Base-by-base conservation (phyloP, 352 stramenopile genomes). In the Salisapilia sapeloensis region DNA sequence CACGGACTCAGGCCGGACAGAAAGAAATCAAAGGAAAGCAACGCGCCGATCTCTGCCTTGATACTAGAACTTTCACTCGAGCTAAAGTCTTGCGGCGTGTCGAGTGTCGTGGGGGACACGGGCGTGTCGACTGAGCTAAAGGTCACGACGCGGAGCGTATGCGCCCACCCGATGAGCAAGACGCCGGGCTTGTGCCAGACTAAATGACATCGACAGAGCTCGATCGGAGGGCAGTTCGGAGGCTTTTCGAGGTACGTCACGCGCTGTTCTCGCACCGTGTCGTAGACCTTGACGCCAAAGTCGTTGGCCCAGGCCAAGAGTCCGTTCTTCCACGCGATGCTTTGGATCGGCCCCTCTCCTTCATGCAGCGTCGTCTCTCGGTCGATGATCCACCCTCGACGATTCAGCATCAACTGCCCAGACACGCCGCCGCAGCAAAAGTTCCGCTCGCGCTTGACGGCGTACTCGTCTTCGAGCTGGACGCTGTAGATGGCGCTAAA, bases 361-460 rank as follows among this genome's bases (percentile, higher is more conserved):
- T 89, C 74, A 36, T 89, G 74, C 7, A 89, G 50, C 0, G 74
- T 89, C 33, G 42, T 78, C 44, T 89, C 74, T 46, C 84, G 82
- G 51, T 89, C 74, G 40, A 89, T 77, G 44, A 89, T 85, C 74
- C 74, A 89, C 3, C 74, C 74, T 39, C 82, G 83, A 46, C 70
- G 76, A 49, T 89, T 89, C 35, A 89, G 53, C 21, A 85, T 79
- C n/a, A 89, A 40, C 41, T 89, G 74, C 0, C 74, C 74, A 0
- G 61, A 49, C 15, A 89, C 53, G n/a, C 74, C 74, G 6, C 74
- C 74, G 38, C 74, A 89, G 2, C 69, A 69, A 32, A 89, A 89
- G 32, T 53, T 80, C 30, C 76, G 71, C 38, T 89, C 74, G 11
- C 74, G 60, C 44, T 84, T 84, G 31, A 82, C 47, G 2, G 70